These are phyloP conservation scores for Spathaspora sp. DNA, from an alignment of 805 yeast species.

Conservation along the genomic window DNA sequence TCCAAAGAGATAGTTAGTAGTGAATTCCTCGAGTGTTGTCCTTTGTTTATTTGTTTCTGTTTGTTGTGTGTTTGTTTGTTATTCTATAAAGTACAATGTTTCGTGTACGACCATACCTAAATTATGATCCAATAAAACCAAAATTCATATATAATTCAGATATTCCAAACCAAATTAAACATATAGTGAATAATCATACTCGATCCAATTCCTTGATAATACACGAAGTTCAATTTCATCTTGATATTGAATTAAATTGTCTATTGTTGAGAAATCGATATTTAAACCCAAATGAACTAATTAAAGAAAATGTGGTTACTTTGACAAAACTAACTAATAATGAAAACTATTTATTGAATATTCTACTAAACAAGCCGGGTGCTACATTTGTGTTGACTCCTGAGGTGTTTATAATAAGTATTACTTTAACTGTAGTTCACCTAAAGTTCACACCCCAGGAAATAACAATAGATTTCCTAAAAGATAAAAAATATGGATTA, in stretches of 20 bases:
- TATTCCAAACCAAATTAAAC: constrained; percentile 21
- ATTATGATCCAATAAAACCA: constrained; percentile 31
- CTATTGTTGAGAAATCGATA: constrained; percentile 25
- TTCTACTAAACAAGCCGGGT: background rate
- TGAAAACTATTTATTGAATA: background rate
- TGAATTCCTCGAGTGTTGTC: too few species aligned
- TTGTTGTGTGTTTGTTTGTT: too few species aligned
- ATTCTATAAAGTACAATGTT: background rate
- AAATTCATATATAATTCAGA: constrained; percentile 37
- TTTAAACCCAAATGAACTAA: constrained; percentile 29
- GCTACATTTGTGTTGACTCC: constrained; percentile 3
- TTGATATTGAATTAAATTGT: constrained; percentile 34
- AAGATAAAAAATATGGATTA: constrained; percentile 29
- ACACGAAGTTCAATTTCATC: background rate
- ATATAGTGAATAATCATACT: background rate
- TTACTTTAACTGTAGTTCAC: constrained; percentile 20
- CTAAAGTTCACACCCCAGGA: constrained; percentile 18
- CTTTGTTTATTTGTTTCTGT: too few species aligned
- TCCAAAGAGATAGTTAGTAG: too few species aligned
- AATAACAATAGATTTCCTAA: constrained; percentile 19
- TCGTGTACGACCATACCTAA: background rate
- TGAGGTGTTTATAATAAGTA: constrained; percentile 29
- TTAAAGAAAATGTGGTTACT: constrained; percentile 25
- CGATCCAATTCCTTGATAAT: background rate
- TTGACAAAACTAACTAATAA: background rate